Evolutionary conservation across 73 alveolate genomes (phyloP).

Genomic region (Paramecium bursaria): DNA sequence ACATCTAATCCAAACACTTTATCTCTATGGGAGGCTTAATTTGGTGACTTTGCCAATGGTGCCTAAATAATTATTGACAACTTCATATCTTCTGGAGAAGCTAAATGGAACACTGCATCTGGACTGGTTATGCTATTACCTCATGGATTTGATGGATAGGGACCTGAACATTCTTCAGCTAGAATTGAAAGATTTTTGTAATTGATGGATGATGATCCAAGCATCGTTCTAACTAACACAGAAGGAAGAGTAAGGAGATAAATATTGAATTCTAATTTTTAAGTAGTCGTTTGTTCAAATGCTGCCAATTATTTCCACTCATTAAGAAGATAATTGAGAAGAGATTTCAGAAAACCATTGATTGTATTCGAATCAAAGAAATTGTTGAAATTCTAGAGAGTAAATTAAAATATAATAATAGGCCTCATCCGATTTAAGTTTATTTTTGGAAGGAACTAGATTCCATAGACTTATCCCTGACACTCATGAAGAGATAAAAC

Average conservation of each 20-base stretch:
- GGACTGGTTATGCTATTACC: slow-evolving; percentile 85
- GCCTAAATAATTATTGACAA: slow-evolving; percentile 86
- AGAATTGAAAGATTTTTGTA: slow-evolving; percentile 87
- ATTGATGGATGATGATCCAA: slow-evolving; percentile 83
- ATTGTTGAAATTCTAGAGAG: slow-evolving; percentile 79
- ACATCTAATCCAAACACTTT: slow-evolving; percentile 85
- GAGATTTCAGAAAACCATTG: slow-evolving; percentile 91
- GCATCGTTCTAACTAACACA: slow-evolving; percentile 67
- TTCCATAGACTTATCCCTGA: slow-evolving; percentile 72
- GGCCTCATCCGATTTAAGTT: slow-evolving; percentile 69
- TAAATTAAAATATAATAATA: slow-evolving; percentile 46
- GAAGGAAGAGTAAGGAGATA: slow-evolving; percentile 58
- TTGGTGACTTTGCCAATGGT: slow-evolving; percentile 91
- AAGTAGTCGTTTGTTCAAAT: slow-evolving; percentile 81
- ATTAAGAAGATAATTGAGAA: slow-evolving; percentile 85
- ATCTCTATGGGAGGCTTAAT: slow-evolving; percentile 90
- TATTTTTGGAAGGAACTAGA: slow-evolving; percentile 65
- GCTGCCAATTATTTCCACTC: slow-evolving; percentile 91
- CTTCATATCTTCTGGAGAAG: slow-evolving; percentile 84
- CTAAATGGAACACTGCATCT: slow-evolving; percentile 85
- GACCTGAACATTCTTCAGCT: slow-evolving; percentile 94
- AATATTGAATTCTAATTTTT: slow-evolving; percentile 66
- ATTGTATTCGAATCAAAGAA: slow-evolving; percentile 90
- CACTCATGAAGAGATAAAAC: slow-evolving; percentile 57
- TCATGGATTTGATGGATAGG: slow-evolving; percentile 93